Percentiles rank a stretch among this genome's conserved stretches.
Conservation (phyloP, 495 filamentous ascomycete species). For the Cenococcum geophilum region DNA sequence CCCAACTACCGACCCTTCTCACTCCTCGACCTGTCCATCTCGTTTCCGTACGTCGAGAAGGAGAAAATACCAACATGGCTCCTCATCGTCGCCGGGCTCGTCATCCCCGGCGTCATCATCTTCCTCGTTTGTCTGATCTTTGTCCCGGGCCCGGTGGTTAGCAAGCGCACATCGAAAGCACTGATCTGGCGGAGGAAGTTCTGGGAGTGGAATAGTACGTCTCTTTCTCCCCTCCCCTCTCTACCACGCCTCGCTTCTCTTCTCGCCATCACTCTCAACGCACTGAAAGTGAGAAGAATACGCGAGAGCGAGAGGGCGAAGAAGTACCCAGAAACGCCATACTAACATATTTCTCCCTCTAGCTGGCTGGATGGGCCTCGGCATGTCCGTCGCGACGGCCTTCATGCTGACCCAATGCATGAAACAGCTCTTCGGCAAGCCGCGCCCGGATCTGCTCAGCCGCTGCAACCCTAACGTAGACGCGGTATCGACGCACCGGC, state of each 20-base stretch:
- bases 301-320: too few relatives aligned
- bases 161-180: conserved; percentile 31
- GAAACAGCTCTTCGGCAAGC: conserved; percentile 60
- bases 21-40: conserved; percentile 51
- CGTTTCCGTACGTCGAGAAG: conserved; percentile 48
- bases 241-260: background rate
- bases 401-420: conserved; percentile 56
- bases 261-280: background rate
- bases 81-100: conserved; percentile 46
- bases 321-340: background rate
- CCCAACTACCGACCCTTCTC: conserved; percentile 41
- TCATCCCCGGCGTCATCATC: conserved; percentile 51
- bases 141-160: conserved; percentile 43
- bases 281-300: too few relatives aligned
- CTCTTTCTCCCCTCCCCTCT: background rate
- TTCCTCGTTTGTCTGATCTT: conserved; percentile 46
- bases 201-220: conserved; percentile 57
- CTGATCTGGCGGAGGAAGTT: conserved; percentile 45
- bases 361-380: conserved; percentile 58
- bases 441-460: conserved; percentile 57
- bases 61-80: conserved; percentile 52
- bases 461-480: conserved; percentile 54
- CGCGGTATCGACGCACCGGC: conserved; percentile 40
- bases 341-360: background rate
- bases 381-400: conserved; percentile 47